phyloP scores from a whole-genome alignment of 2,329 filamentous ascomycete genomes.

The Albophoma yamanashiensis region DNA sequence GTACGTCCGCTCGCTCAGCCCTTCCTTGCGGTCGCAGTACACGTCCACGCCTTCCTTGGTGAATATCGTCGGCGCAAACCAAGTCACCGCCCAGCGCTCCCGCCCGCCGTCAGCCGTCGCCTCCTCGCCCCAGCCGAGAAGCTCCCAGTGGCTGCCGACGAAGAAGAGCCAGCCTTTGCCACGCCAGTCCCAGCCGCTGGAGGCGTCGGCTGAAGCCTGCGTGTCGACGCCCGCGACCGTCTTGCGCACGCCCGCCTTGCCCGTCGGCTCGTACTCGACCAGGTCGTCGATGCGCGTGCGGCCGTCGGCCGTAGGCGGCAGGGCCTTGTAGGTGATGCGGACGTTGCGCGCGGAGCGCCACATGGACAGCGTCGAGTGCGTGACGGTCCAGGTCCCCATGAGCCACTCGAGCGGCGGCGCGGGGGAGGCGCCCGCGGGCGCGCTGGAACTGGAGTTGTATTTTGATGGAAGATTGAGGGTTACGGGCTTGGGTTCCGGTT shows the following conservation, averaged over 20 bases:
- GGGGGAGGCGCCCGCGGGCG: constrained; percentile 15
- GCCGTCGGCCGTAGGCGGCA: constrained; percentile 29
- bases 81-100: constrained; percentile 69
- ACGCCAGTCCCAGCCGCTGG: constrained; percentile 59
- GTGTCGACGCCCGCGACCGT: constrained; percentile 56
- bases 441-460: constrained; percentile 24
- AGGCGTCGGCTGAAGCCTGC: constrained; percentile 14
- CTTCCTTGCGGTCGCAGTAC: constrained; percentile 54
- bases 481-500: constrained; percentile 10
- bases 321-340: constrained; percentile 60
- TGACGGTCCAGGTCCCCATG: constrained; percentile 59
- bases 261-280: constrained; percentile 56
- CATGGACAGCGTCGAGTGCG: constrained; percentile 67
- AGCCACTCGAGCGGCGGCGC: constrained; percentile 49
- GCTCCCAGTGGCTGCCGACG: constrained; percentile 68
- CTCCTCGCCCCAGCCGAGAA: constrained; percentile 61
- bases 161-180: constrained; percentile 67
- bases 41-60: constrained; percentile 75
- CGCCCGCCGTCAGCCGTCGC: constrained; percentile 23
- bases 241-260: constrained; percentile 38
- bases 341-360: constrained; percentile 75
- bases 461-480: constrained; percentile 32
- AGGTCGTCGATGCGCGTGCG: constrained; percentile 53
- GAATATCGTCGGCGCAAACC: constrained; percentile 75
- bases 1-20: constrained; percentile 47